phyloP scores from a whole-genome alignment of 768 basidiomycete genomes.

The Suillus hirtellus region DNA sequence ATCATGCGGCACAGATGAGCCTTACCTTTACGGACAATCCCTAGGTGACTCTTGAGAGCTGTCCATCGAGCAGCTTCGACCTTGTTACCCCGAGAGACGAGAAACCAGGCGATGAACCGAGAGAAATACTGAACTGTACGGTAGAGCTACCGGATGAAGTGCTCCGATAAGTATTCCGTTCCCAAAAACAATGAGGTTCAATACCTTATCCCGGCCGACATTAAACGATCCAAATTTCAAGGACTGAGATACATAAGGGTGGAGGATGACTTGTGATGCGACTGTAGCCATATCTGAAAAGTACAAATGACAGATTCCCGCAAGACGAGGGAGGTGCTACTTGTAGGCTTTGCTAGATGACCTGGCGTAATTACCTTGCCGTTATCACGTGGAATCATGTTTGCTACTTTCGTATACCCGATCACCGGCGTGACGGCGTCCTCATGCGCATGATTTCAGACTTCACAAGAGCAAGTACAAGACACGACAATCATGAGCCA shows the following conservation, averaged over 20 bases:
- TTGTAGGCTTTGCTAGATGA: not conserved
- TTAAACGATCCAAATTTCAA: slow-evolving; percentile 82
- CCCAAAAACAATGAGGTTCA: slow-evolving; percentile 7
- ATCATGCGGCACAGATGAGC: slow-evolving; percentile 5
- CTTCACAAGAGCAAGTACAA: slow-evolving; percentile 4
- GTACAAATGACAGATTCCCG: slow-evolving; percentile 11
- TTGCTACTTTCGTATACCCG: slow-evolving; percentile 12
- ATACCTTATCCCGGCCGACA: slow-evolving; percentile 87
- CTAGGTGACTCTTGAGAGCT: slow-evolving; percentile 84
- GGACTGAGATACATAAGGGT: slow-evolving; percentile 74
- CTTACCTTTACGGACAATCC: slow-evolving; percentile 80
- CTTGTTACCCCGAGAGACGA: slow-evolving; percentile 68
- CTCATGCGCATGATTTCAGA: not conserved
- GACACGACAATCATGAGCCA: not conserved
- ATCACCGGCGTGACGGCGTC: slow-evolving; percentile 3
- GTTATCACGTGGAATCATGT: slow-evolving; percentile 30
- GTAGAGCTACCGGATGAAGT: slow-evolving; percentile 60
- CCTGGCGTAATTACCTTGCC: slow-evolving; percentile 15
- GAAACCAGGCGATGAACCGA: slow-evolving; percentile 85
- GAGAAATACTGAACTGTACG: slow-evolving; percentile 90
- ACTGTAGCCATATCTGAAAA: slow-evolving; percentile 34
- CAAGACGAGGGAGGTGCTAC: slow-evolving; percentile 16
- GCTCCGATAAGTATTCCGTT: not conserved
- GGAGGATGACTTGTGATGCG: slow-evolving; percentile 80
- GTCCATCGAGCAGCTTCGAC: slow-evolving; percentile 74